A percentile compares a stretch with the other conserved stretches of the same genome.
phyloP scores from a whole-genome alignment of 2,329 filamentous ascomycete genomes.

The Xylaria sp. region DNA sequence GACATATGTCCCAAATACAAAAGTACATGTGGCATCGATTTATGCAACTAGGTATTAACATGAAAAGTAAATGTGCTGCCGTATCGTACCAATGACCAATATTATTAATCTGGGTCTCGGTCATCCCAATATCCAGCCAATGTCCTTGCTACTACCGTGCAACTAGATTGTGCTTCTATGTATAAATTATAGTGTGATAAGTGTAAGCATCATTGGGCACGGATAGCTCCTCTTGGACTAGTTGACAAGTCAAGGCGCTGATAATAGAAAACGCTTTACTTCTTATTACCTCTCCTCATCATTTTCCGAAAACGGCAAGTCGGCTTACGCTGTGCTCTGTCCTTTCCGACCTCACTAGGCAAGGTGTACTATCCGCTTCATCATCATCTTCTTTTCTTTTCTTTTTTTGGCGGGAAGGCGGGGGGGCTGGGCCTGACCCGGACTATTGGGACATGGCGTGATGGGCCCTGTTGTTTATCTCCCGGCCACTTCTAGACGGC shows the following conservation, averaged over 20 bases:
- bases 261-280: neutral
- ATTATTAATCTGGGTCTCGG: neutral
- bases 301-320: slow-evolving; percentile 18
- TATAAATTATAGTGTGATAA: no score
- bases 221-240: slow-evolving; percentile 8
- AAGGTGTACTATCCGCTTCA: neutral
- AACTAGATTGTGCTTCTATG: neutral
- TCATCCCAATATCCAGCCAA: neutral
- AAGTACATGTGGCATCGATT: no score
- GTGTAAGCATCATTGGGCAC: neutral
- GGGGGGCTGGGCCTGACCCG: slow-evolving; percentile 9
- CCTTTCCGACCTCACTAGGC: neutral
- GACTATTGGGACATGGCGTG: slow-evolving; percentile 19
- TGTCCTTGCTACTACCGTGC: neutral
- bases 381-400: neutral
- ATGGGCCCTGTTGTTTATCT: slow-evolving; percentile 6
- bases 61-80: no score
- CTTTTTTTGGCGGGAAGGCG: neutral
- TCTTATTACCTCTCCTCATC: neutral
- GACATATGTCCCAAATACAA: no score
- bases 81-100: neutral
- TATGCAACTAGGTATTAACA: neutral
- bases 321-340: neutral
- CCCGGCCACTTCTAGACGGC: neutral
- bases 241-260: neutral